These are phyloP conservation scores for Euclidium syriacum DNA, from an alignment of 345 rosid species.

Conservation along the genomic window DNA sequence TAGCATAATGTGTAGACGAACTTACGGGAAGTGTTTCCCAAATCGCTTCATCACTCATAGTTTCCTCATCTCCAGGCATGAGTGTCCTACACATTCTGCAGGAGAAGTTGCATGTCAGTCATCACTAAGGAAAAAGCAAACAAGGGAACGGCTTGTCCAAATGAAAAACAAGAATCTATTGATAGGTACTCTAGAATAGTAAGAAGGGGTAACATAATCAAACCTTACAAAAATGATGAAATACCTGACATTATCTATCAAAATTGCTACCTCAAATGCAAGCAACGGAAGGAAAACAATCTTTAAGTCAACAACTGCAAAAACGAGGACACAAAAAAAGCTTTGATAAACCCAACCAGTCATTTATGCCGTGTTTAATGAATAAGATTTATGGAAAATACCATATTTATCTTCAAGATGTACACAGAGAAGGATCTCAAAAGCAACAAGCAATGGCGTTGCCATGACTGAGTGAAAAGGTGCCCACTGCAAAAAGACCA, in stretches of 20 bases:
- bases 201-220: neutral
- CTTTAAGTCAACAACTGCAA: conserved; percentile 77
- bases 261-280: conserved; percentile 61
- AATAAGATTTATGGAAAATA: neutral
- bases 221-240: conserved; percentile 6
- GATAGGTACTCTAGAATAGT: neutral
- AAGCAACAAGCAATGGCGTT: conserved; percentile 74
- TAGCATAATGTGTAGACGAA: neutral
- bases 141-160: neutral
- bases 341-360: neutral
- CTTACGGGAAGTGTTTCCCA: conserved; percentile 97
- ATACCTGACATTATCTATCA: conserved; percentile 90
- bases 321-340: conserved; percentile 18
- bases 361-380: neutral
- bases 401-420: conserved; percentile 65
- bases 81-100: conserved; percentile 86
- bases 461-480: conserved; percentile 77
- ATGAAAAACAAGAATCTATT: neutral
- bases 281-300: conserved; percentile 75
- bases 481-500: conserved; percentile 75
- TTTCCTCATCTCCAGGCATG: conserved; percentile 96
- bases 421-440: conserved; percentile 75
- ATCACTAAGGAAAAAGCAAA: neutral
- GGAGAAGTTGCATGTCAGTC: neutral
- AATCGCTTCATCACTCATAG: conserved; percentile 85